Percentiles rank a stretch among this genome's conserved stretches.
phyloP scores from a whole-genome alignment of 148 eudicot genomes.

The Camellia lanceoleosa region DNA sequence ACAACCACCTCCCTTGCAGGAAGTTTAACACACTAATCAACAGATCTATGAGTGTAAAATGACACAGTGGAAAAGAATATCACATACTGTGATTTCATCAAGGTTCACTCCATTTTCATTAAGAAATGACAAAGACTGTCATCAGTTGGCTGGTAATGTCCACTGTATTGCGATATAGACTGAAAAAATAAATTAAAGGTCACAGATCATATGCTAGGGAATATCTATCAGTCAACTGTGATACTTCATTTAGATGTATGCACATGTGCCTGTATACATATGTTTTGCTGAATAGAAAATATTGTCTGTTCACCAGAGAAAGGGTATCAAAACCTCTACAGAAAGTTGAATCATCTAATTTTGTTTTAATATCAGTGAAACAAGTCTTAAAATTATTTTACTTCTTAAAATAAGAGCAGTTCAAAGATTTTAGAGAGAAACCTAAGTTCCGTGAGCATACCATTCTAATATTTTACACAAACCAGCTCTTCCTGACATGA shows the following conservation, averaged over 20 bases:
- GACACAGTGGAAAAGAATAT: neutral
- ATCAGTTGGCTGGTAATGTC: conserved; percentile 87
- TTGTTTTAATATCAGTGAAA: too few relatives aligned
- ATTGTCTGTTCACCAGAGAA: too few relatives aligned
- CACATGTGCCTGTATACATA: neutral
- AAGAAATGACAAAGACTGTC: conserved; percentile 61
- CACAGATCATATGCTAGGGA: conserved; percentile 15
- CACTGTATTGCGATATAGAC: conserved; percentile 83
- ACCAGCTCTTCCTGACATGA: too few relatives aligned
- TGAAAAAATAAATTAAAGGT: conserved; percentile 21
- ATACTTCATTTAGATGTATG: neutral
- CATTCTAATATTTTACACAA: too few relatives aligned
- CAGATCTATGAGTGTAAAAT: neutral
- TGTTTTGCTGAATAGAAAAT: too few relatives aligned
- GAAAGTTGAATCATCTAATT: too few relatives aligned
- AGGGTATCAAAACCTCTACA: too few relatives aligned
- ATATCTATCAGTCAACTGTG: neutral
- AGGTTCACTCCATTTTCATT: conserved; percentile 57
- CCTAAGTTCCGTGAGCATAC: too few relatives aligned
- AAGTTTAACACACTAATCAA: neutral
- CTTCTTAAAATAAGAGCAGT: too few relatives aligned
- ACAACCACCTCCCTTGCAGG: neutral
- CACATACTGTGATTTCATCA: conserved; percentile 53
- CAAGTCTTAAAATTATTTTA: too few relatives aligned
- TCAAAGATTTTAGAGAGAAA: too few relatives aligned